Evolutionary conservation across 2,329 filamentous ascomycete genomes (phyloP), one percentile per base, ranked within the genome.

Genomic region (Penicillium sp.): DNA sequence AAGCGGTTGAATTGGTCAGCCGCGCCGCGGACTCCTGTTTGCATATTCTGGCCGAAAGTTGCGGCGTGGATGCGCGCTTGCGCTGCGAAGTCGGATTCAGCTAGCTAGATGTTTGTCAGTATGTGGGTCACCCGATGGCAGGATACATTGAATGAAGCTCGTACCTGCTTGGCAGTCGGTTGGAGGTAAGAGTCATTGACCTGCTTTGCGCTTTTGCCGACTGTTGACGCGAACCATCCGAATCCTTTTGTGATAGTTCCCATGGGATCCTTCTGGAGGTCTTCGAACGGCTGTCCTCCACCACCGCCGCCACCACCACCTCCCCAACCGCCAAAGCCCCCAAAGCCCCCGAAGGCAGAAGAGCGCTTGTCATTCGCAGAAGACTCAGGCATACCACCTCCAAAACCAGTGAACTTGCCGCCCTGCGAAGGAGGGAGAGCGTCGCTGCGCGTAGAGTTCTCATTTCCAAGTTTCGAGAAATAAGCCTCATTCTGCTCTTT

Each of bases 171-270:
- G 57, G 94, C 91, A 27, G 92, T 94, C 9, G 94, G 94, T 75
- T 96, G 92, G 50, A 99, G 90, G 76, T 91, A 97, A 32, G 88
- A 85, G 62, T 94, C 88, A 71, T 97, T 96, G 22, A 97, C 88
- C 14, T 85, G 90, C 79, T 96, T 95, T 36, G 92, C 94, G 60
- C 90, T 89, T 80, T 94, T 96, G 24, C 86, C 87, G 40, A 97
- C 91, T 11, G 90, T 92, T 32, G 85, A 88, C 16, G 91, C 84
- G 68, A 97, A 91, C 92, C 94, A 97, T 8, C 93, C 93, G 67
- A 97, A 95, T 0, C 93, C 90, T 75, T 96, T 97, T 27, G 87
- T 91, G 64, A 99, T 75, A 14, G 93, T 92, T 1, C 85, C 92
- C 58, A 97, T 80, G 0, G 94, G 92, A 70, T 99, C 94, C 69